These are phyloP conservation scores for Coemansia sp. DNA, from an alignment of 192 early-diverging fungal genomes.

Conservation along the genomic window DNA sequence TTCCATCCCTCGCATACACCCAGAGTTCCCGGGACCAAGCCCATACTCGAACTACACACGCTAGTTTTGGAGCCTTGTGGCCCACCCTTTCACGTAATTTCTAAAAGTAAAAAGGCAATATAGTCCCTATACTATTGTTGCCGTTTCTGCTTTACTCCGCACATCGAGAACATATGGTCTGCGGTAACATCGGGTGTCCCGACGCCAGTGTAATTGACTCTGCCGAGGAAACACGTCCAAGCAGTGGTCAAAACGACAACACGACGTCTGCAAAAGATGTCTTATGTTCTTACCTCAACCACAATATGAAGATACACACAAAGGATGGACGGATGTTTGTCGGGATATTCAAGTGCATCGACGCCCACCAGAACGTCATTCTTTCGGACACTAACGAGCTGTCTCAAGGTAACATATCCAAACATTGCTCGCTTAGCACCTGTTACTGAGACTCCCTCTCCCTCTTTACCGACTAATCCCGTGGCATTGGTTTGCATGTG, in stretches of 20 bases:
- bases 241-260: neutral
- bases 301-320: slow-evolving; percentile 37
- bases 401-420: slow-evolving; percentile 22
- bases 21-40: too few relatives aligned
- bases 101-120: too few relatives aligned
- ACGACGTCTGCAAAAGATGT: slow-evolving; percentile 19
- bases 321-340: slow-evolving; percentile 38
- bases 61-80: too few relatives aligned
- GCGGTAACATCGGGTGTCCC: too few relatives aligned
- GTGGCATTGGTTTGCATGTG: neutral
- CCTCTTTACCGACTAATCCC: neutral
- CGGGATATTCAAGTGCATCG: slow-evolving; percentile 48
- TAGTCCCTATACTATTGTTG: too few relatives aligned
- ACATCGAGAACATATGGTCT: too few relatives aligned
- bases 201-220: neutral
- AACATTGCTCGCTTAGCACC: neutral
- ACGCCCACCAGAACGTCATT: slow-evolving; percentile 37
- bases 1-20: too few relatives aligned
- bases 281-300: slow-evolving; percentile 36
- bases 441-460: neutral
- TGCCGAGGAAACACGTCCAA: neutral
- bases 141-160: too few relatives aligned
- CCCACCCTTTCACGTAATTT: too few relatives aligned
- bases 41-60: too few relatives aligned
- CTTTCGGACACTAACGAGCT: slow-evolving; percentile 41